Percentiles rank a stretch among this genome's conserved stretches.
These are phyloP conservation scores for Trebouxia sp. DNA, from an alignment of 139 green algal species.

Conservation along the genomic window DNA sequence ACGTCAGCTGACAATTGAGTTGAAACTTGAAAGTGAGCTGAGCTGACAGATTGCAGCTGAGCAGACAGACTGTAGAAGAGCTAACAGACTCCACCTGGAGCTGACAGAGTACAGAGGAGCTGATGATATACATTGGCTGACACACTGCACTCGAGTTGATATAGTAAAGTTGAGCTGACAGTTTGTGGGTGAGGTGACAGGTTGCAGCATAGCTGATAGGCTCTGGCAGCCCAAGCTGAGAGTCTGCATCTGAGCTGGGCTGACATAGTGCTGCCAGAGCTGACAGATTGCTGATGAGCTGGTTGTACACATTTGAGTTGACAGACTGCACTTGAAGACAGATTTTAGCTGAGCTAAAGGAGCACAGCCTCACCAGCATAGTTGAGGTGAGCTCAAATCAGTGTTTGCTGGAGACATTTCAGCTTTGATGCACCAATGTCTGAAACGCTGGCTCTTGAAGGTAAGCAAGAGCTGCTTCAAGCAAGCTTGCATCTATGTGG, in stretches of 20 bases:
- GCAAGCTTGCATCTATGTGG: slow-evolving; percentile 1
- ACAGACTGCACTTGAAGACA: slow-evolving; percentile 20
- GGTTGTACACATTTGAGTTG: background rate
- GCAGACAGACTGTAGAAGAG: background rate
- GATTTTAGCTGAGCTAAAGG: slow-evolving; percentile 6
- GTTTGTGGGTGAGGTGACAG: background rate
- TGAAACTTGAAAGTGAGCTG: background rate
- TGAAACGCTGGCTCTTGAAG: slow-evolving; percentile 11
- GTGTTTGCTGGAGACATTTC: background rate
- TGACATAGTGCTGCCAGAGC: slow-evolving; percentile 8
- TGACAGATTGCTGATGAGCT: slow-evolving; percentile 16
- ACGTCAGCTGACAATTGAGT: background rate
- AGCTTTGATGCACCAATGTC: background rate
- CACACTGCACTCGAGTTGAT: background rate
- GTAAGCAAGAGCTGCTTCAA: slow-evolving; percentile 1
- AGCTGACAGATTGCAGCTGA: background rate
- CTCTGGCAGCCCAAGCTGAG: background rate
- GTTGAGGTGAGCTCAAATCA: background rate
- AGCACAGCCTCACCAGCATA: background rate
- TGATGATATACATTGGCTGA: too few relatives aligned
- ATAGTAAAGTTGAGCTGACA: background rate
- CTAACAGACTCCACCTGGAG: background rate
- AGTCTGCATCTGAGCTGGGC: slow-evolving; percentile 18
- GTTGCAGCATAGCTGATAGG: background rate
- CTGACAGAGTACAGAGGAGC: background rate